Percentiles rank a stretch among this genome's conserved stretches.
These are phyloP conservation scores for Mortierella sp. DNA, from an alignment of 371 early-diverging fungal species.

Conservation along the genomic window DNA sequence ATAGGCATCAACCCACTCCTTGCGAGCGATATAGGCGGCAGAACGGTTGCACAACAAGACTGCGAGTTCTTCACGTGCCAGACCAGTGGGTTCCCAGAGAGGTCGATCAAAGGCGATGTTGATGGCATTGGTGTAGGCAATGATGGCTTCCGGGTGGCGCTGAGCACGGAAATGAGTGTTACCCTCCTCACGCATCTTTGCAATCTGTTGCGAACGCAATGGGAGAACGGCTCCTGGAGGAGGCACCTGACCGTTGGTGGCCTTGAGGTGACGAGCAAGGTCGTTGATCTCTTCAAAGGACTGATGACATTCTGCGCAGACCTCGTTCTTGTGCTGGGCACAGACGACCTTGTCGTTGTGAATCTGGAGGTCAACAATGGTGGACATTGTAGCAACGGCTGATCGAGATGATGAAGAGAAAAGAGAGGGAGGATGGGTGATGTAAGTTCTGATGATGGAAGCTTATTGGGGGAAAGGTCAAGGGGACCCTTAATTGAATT, in stretches of 20 bases:
- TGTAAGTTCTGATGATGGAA: constrained; percentile 3
- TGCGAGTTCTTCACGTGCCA: constrained; percentile 77
- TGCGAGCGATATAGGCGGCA: constrained; percentile 75
- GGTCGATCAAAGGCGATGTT: constrained; percentile 79
- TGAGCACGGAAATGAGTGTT: constrained; percentile 77
- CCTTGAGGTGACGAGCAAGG: constrained; percentile 51
- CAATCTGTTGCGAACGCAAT: constrained; percentile 73
- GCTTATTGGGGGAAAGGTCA: background rate
- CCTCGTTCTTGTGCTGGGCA: constrained; percentile 50
- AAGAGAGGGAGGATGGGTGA: background rate
- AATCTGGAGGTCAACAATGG: constrained; percentile 51
- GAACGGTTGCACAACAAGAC: constrained; percentile 80
- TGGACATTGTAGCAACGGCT: constrained; percentile 26
- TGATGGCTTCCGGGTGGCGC: constrained; percentile 77
- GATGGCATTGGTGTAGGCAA: constrained; percentile 80
- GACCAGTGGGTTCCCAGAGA: constrained; percentile 81
- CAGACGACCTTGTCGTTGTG: constrained; percentile 50
- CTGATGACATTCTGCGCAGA: constrained; percentile 53
- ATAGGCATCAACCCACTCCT: constrained; percentile 78
- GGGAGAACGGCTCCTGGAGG: constrained; percentile 78
- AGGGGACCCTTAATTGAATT: no score
- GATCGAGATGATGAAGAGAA: background rate
- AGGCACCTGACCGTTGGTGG: constrained; percentile 72
- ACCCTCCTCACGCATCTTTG: constrained; percentile 79
- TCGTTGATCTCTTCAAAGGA: constrained; percentile 52